phyloP scores from a whole-genome alignment of 805 yeast species.

The Nakazawaea holstii region DNA sequence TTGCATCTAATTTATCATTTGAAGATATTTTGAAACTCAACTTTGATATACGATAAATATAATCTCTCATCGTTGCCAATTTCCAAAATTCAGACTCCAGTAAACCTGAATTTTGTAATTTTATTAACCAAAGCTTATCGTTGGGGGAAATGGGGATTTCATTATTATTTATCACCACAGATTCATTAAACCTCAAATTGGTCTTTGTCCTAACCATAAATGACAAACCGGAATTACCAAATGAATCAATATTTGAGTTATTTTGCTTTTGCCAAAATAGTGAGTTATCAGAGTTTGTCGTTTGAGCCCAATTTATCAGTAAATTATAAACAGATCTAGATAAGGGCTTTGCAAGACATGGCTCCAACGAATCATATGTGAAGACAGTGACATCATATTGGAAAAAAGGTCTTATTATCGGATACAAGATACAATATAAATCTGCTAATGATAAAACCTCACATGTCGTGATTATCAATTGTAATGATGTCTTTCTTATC shows the following conservation, averaged over 20 bases:
- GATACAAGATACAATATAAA: constrained; percentile 75
- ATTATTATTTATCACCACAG: constrained; percentile 25
- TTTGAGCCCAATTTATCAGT: constrained; percentile 66
- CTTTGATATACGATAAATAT: constrained; percentile 55
- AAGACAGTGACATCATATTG: constrained; percentile 71
- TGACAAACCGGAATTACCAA: constrained; percentile 37
- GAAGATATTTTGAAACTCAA: constrained; percentile 26
- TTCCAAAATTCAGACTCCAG: constrained; percentile 78
- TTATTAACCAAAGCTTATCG: constrained; percentile 70
- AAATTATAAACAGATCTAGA: constrained; percentile 59
- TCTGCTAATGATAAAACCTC: constrained; percentile 69
- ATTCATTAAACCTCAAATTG: constrained; percentile 11
- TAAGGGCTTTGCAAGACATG: constrained; percentile 64
- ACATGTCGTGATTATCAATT: constrained; percentile 57
- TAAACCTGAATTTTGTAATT: constrained; percentile 69
- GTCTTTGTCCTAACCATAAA: constrained; percentile 23
- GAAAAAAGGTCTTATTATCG: constrained; percentile 70
- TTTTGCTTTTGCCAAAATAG: constrained; percentile 69
- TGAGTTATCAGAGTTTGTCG: constrained; percentile 39
- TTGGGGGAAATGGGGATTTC: constrained; percentile 55
- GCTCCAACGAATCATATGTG: constrained; percentile 58
- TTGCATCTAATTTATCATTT: constrained; percentile 12
- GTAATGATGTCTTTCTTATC: constrained; percentile 66
- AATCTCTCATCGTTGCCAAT: constrained; percentile 61
- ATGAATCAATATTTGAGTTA: constrained; percentile 27